phyloP scores from a whole-genome alignment of 306 rosid genomes.

The Glycyrrhiza uralensis region DNA sequence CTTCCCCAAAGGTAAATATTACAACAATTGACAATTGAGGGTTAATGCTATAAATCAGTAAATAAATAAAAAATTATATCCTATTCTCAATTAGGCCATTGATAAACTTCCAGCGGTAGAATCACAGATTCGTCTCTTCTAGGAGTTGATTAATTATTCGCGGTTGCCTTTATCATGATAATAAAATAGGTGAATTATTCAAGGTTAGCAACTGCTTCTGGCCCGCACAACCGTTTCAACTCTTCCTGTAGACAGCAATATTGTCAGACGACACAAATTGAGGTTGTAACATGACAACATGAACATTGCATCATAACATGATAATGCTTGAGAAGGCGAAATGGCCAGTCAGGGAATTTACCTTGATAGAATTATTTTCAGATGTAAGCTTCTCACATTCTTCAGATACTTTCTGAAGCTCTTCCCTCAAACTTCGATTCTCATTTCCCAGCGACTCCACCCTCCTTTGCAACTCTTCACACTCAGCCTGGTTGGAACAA shows the following conservation, averaged over 20 bases:
- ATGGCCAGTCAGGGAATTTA: background rate
- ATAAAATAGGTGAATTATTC: slow-evolving; percentile 27
- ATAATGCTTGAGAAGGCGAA: background rate
- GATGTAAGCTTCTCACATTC: slow-evolving; percentile 69
- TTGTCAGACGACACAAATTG: background rate
- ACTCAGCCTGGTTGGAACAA: slow-evolving; percentile 61
- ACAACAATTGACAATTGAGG: slow-evolving; percentile 32
- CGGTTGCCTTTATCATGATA: slow-evolving; percentile 29
- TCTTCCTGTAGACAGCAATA: slow-evolving; percentile 59
- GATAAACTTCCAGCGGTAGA: slow-evolving; percentile 30
- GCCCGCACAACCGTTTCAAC: slow-evolving; percentile 64
- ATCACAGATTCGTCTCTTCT: slow-evolving; percentile 8
- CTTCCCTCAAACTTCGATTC: slow-evolving; percentile 60
- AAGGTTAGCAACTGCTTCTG: slow-evolving; percentile 62
- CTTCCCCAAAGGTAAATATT: background rate
- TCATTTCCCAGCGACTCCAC: slow-evolving; percentile 68
- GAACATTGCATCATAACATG: background rate
- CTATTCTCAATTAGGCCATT: slow-evolving; percentile 33
- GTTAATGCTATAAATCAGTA: slow-evolving; percentile 46
- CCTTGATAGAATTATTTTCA: slow-evolving; percentile 76
- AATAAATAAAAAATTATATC: slow-evolving; percentile 23
- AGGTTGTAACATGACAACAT: background rate
- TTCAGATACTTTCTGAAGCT: slow-evolving; percentile 71
- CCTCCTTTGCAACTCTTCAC: slow-evolving; percentile 78
- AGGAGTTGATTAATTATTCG: slow-evolving; percentile 1